Conservation (phyloP, 139 green algal genomes). For the Parachlorella kessleri region DNA sequence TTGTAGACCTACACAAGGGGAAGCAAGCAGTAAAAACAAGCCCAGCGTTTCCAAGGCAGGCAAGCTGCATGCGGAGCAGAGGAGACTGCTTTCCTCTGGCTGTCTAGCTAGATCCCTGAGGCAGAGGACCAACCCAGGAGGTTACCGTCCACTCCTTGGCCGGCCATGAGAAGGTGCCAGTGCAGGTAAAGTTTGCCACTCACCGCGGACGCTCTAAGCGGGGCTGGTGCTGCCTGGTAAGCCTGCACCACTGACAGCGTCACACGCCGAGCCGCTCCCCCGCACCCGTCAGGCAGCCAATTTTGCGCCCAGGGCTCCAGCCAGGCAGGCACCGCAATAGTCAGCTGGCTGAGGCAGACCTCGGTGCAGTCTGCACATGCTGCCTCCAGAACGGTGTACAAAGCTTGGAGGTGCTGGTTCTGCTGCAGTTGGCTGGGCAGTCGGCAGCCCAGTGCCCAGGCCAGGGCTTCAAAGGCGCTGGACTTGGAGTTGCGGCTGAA, state of each 20-base stretch:
- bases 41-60: not conserved
- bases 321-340: not conserved
- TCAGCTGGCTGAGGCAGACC: not conserved
- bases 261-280: not conserved
- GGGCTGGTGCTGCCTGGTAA: not conserved
- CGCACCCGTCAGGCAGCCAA: not conserved
- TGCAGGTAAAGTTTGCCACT: too few relatives aligned
- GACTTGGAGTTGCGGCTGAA: constrained; percentile 3
- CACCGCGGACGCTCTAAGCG: not conserved
- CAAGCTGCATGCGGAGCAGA: too few relatives aligned
- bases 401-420: not conserved
- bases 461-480: constrained; percentile 1
- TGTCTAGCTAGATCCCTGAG: too few relatives aligned
- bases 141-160: too few relatives aligned
- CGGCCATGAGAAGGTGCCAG: too few relatives aligned
- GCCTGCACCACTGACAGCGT: not conserved
- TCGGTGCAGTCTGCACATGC: not conserved
- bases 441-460: not conserved
- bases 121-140: too few relatives aligned
- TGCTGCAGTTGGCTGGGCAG: too few relatives aligned
- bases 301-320: not conserved
- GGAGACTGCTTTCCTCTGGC: too few relatives aligned
- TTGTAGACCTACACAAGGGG: constrained; percentile 1
- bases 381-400: not conserved
- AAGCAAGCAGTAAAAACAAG: constrained; percentile 1